Conservation (phyloP, 306 rosid species). For the Vigna nakashimae region DNA sequence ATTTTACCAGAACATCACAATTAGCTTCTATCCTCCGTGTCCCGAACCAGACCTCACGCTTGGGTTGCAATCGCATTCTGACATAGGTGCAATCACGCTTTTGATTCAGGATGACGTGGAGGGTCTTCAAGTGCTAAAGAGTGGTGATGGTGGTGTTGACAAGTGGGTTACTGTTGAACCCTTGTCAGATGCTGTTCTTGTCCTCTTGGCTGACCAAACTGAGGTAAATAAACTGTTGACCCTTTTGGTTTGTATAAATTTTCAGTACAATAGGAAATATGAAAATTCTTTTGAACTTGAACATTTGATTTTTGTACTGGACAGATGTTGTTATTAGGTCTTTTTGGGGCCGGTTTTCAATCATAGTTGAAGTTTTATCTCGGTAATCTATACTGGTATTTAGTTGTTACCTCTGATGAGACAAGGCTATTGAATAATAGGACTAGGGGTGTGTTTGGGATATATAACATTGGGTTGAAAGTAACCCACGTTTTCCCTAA, state of each 20-base stretch:
- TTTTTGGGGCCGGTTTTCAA: neutral
- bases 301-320: neutral
- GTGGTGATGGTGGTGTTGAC: conserved; percentile 28
- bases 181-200: conserved; percentile 72
- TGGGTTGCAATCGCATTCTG: conserved; percentile 92
- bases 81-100: conserved; percentile 79
- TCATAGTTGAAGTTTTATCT: neutral
- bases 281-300: conserved; percentile 6
- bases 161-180: conserved; percentile 78
- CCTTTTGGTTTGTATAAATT: neutral
- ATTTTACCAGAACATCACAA: conserved; percentile 80
- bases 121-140: conserved; percentile 77
- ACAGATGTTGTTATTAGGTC: neutral
- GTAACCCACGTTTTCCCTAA: no score
- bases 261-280: neutral
- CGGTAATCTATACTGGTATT: neutral
- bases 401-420: neutral
- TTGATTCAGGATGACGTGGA: conserved; percentile 86
- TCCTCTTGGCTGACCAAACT: conserved; percentile 83
- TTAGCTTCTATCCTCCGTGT: conserved; percentile 86
- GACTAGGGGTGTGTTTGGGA: no score
- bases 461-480: no score
- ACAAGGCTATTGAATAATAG: neutral
- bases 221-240: conserved; percentile 62
- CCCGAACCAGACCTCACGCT: conserved; percentile 90